Percentiles rank a stretch among this genome's conserved stretches.
These are phyloP conservation scores for Grosmannia huntii DNA, from an alignment of 2,329 filamentous ascomycete genomes.

Conservation along the genomic window DNA sequence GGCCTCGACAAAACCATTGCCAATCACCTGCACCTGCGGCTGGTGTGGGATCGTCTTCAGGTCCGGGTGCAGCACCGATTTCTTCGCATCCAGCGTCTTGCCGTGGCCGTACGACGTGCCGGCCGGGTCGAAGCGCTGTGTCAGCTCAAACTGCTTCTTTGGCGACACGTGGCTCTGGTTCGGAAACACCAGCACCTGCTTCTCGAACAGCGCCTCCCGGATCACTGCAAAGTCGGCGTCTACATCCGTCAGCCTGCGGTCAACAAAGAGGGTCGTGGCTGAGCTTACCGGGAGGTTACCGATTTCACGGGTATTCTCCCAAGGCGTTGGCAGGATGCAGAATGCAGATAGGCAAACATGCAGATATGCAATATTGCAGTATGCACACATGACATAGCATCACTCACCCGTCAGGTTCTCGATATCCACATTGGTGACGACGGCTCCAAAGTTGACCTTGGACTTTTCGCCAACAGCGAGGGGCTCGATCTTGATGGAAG, in stretches of 20 bases:
- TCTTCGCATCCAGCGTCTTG: slow-evolving; percentile 53
- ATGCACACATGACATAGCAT: not conserved
- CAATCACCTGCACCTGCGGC: slow-evolving; percentile 69
- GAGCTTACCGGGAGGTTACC: slow-evolving; percentile 15
- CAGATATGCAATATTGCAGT: no score
- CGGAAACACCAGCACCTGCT: slow-evolving; percentile 62
- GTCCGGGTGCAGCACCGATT: slow-evolving; percentile 61
- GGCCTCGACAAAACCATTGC: slow-evolving; percentile 54
- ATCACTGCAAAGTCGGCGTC: slow-evolving; percentile 54
- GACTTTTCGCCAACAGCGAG: slow-evolving; percentile 9
- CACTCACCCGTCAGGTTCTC: slow-evolving; percentile 48
- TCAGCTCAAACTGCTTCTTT: slow-evolving; percentile 61
- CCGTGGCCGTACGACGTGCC: slow-evolving; percentile 57
- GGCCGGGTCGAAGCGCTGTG: slow-evolving; percentile 57
- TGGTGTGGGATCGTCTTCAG: slow-evolving; percentile 71
- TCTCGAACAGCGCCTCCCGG: slow-evolving; percentile 50
- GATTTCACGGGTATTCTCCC: slow-evolving; percentile 16
- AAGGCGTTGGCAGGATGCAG: no score
- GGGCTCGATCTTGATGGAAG: slow-evolving; percentile 10
- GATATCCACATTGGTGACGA: slow-evolving; percentile 43
- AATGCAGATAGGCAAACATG: no score
- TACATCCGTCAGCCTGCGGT: slow-evolving; percentile 13
- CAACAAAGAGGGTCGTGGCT: not conserved
- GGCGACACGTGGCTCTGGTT: slow-evolving; percentile 51
- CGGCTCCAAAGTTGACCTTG: slow-evolving; percentile 44